Evolutionary conservation across 345 rosid species (phyloP), one percentile per base, ranked within the genome.

Genomic region (Crucihimalaya himalaica): DNA sequence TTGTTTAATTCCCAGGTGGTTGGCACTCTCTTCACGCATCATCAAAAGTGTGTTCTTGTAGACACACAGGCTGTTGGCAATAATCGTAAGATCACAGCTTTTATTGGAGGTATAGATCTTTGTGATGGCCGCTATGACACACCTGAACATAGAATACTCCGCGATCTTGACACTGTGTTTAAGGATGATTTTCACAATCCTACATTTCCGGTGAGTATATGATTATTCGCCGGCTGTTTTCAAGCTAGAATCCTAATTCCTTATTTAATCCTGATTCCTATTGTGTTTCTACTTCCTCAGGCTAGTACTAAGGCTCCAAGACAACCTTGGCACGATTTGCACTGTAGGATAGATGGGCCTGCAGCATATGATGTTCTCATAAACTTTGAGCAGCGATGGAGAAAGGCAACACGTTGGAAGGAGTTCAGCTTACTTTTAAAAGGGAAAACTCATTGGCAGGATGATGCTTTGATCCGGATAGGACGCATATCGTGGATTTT

Each of bases 51-150:
- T 76, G 83, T 91, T 70, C 81, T 94, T 73, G 96, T 94, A 65
- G 98, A 94, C 80, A 89, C 97, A 45, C 96, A 88, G 71, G 93
- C 88, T 47, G 10, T 19, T n/a, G 90, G 93, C 61, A 91, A 87
- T 80, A 46, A 88, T 47, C 78, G 98, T 57, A 94, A 86, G 80
- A 45, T 91, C 72, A 89, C 96, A 52, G 91, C 98, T 70, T 94
- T 91, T 83, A 62, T 94, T 21, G 98, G 98, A 77, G 98, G 98
- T 71, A 63, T 91, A 5, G 98, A 94, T 82, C 90, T 94, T 2
- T 94, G 97, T 79, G 93, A 94, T 69, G 98, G 98, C 60, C 94
- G 98, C n/a, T 94, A 94, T 69, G 98, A 94, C 71, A 94, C 98
- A 20, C 96, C 97, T 34, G 88, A 86, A 80, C 98, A 94, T 21